These are phyloP conservation scores for Kodamaea leandrae DNA, from an alignment of 805 yeast species.

Conservation along the genomic window DNA sequence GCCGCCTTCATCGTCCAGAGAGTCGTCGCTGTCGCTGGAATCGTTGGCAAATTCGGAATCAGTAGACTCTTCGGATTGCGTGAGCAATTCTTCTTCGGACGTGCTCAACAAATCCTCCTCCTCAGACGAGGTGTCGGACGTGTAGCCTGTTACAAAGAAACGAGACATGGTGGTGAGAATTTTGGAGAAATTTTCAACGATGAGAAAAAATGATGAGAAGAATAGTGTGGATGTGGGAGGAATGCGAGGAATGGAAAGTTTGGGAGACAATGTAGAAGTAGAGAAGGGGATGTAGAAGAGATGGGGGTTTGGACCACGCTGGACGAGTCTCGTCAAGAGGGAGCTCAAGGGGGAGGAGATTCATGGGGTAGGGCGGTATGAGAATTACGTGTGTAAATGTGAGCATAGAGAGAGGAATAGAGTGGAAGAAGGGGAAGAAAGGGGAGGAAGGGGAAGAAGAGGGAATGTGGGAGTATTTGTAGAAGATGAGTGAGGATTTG, in stretches of 20 bases:
- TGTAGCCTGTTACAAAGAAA: conserved; percentile 72
- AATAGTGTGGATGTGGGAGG: neutral
- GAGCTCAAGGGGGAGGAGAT: too few relatives aligned
- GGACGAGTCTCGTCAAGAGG: too few relatives aligned
- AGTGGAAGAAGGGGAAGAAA: too few relatives aligned
- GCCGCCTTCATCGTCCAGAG: conserved; percentile 34
- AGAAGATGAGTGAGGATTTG: too few relatives aligned
- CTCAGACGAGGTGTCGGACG: conserved; percentile 53
- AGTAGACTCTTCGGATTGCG: conserved; percentile 42
- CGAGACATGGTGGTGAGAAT: conserved; percentile 78
- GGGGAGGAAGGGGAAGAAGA: too few relatives aligned
- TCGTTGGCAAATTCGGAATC: conserved; percentile 54
- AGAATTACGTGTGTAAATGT: neutral
- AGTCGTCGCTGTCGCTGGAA: conserved; percentile 24
- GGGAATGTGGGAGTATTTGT: too few relatives aligned
- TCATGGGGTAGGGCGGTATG: too few relatives aligned
- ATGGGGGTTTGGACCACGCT: neutral
- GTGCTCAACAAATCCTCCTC: conserved; percentile 51
- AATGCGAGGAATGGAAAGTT: neutral
- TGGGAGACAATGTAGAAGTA: neutral
- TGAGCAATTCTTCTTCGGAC: conserved; percentile 60
- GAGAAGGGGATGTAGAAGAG: neutral
- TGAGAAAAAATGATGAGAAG: conserved; percentile 16
- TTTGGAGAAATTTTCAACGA: conserved; percentile 26
- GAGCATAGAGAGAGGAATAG: too few relatives aligned